phyloP scores from a whole-genome alignment of 2,329 filamentous ascomycete genomes.

The Harringtonia lauricola region DNA sequence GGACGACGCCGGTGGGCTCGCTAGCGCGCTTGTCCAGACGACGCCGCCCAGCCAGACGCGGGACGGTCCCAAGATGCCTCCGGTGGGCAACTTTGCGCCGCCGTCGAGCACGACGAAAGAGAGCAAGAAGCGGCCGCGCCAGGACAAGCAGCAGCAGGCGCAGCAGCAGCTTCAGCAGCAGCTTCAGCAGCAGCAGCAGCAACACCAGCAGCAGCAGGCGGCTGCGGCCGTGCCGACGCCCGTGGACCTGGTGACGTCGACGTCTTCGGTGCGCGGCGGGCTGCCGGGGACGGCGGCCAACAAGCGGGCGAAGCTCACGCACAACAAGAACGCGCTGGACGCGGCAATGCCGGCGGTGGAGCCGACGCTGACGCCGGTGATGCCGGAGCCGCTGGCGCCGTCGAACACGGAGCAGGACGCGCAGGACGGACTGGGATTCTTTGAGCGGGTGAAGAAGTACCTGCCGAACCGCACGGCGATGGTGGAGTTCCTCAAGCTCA shows the following conservation, averaged over 20 bases:
- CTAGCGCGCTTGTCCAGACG: constrained; percentile 37
- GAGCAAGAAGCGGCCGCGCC: constrained; percentile 72
- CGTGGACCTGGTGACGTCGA: constrained; percentile 25
- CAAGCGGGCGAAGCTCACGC: constrained; percentile 66
- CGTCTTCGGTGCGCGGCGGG: constrained; percentile 23
- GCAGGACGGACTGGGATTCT: constrained; percentile 82
- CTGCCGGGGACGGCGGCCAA: constrained; percentile 22
- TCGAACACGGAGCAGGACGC: constrained; percentile 62
- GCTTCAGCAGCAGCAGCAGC: constrained; percentile 80
- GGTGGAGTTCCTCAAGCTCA: constrained; percentile 93
- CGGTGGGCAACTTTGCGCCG: constrained; percentile 88
- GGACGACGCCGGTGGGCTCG: constrained; percentile 42
- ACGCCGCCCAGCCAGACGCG: constrained; percentile 40
- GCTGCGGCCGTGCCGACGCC: constrained; percentile 35
- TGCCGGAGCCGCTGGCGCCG: constrained; percentile 79
- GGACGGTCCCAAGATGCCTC: constrained; percentile 72
- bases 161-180: too few relatives aligned
- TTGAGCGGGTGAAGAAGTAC: constrained; percentile 93
- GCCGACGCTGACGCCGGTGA: constrained; percentile 76
- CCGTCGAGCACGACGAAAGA: constrained; percentile 74
- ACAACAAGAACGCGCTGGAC: constrained; percentile 49
- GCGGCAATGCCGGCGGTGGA: constrained; percentile 59
- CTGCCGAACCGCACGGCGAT: constrained; percentile 86
- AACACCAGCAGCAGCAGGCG: constrained; percentile 42
- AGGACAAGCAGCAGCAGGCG: constrained; percentile 47